These are phyloP conservation scores for Colletotrichum sp. DNA, from an alignment of 2,329 filamentous ascomycete genomes.

Conservation along the genomic window DNA sequence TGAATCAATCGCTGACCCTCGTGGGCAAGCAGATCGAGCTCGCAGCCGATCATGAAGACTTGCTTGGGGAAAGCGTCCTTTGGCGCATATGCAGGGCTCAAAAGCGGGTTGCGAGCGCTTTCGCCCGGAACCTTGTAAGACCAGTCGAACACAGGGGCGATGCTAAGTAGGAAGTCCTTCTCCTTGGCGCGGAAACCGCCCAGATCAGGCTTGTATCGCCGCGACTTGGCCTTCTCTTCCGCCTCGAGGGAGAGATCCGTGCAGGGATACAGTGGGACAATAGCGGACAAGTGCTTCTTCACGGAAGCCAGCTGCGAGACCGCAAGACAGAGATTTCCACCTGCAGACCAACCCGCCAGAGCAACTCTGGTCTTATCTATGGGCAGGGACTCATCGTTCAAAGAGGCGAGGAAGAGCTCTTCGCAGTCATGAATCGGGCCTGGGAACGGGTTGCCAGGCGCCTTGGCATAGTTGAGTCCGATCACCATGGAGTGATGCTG, in stretches of 20 bases:
- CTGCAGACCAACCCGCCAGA: constrained; percentile 55
- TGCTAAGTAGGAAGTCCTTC: constrained; percentile 13
- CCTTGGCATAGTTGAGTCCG: constrained; percentile 53
- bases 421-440: constrained; percentile 47
- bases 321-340: constrained; percentile 52
- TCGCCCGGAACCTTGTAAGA: constrained; percentile 34
- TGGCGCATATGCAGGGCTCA: constrained; percentile 38
- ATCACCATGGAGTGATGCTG: constrained; percentile 47
- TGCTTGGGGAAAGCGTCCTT: constrained; percentile 36
- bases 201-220: constrained; percentile 29
- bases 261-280: constrained; percentile 47
- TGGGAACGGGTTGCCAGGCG: constrained; percentile 50
- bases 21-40: constrained; percentile 42
- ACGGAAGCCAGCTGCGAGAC: constrained; percentile 43
- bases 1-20: constrained; percentile 45
- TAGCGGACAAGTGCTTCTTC: constrained; percentile 31
- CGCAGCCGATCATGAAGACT: constrained; percentile 41
- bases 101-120: constrained; percentile 33
- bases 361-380: constrained; percentile 46
- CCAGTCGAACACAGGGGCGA: constrained; percentile 34
- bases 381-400: constrained; percentile 48
- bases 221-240: constrained; percentile 25
- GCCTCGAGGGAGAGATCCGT: constrained; percentile 36
- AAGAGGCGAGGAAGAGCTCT: constrained; percentile 43
- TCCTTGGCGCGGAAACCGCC: constrained; percentile 22